Conservation (phyloP, 495 filamentous ascomycete genomes). For the Penicillium tannophilum region DNA sequence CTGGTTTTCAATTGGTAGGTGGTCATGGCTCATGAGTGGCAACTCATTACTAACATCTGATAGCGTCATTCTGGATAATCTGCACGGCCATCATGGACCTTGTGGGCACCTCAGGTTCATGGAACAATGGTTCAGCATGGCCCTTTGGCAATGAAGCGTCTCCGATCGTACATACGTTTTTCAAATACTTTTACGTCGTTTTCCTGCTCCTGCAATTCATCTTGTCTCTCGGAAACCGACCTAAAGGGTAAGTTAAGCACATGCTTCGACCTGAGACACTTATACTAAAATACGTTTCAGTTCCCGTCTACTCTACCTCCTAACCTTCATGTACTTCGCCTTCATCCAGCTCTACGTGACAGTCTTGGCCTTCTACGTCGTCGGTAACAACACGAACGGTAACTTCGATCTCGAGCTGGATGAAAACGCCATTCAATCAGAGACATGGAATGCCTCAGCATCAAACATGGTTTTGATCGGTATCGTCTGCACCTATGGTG, state of each 20-base stretch:
- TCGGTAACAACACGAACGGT: slow-evolving; percentile 61
- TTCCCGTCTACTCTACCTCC: slow-evolving; percentile 66
- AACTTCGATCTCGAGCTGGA: slow-evolving; percentile 41
- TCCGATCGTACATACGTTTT: slow-evolving; percentile 78
- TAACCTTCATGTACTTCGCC: slow-evolving; percentile 76
- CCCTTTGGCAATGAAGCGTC: slow-evolving; percentile 79
- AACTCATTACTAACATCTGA: background rate
- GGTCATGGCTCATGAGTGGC: slow-evolving; percentile 40
- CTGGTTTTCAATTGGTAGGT: slow-evolving; percentile 83
- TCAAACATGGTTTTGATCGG: slow-evolving; percentile 80
- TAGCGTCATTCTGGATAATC: slow-evolving; percentile 83
- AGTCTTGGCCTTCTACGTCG: slow-evolving; percentile 78
- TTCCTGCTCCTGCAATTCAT: slow-evolving; percentile 90
- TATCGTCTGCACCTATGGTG: slow-evolving; percentile 85
- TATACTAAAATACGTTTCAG: slow-evolving; percentile 40
- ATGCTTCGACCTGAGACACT: background rate
- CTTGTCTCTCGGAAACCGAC: slow-evolving; percentile 84
- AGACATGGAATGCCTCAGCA: slow-evolving; percentile 1
- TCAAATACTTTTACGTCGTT: slow-evolving; percentile 83
- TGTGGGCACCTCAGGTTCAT: slow-evolving; percentile 63
- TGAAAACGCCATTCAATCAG: slow-evolving; percentile 9
- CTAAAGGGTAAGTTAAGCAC: slow-evolving; percentile 63
- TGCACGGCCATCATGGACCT: slow-evolving; percentile 92
- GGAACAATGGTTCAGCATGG: slow-evolving; percentile 40
- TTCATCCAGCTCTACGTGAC: slow-evolving; percentile 77